phyloP scores from a whole-genome alignment of 192 early-diverging fungal genomes.

The Coemansia sp. region DNA sequence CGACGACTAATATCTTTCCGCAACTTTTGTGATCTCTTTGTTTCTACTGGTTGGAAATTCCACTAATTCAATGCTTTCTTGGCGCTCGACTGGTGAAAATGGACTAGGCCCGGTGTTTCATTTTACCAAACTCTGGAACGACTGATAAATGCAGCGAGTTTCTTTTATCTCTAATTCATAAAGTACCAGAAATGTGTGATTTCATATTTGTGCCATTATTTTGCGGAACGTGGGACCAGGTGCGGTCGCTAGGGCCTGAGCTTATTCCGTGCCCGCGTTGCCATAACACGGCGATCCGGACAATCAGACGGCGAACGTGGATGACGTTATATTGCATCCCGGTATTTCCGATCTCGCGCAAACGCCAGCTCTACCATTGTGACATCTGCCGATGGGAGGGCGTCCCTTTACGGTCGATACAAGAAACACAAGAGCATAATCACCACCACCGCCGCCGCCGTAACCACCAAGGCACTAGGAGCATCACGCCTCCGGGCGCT shows the following conservation, averaged over 20 bases:
- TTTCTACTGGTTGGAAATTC: neutral
- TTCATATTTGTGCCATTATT: conserved; percentile 41
- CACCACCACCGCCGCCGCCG: conserved; percentile 1
- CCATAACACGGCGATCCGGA: conserved; percentile 43
- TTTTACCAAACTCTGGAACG: too few species aligned
- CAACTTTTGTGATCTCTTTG: neutral
- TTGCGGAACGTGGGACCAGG: conserved; percentile 40
- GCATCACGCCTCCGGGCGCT: too few species aligned
- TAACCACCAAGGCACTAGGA: too few species aligned
- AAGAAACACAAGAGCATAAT: neutral
- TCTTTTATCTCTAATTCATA: neutral
- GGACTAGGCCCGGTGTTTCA: too few species aligned
- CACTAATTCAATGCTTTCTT: too few species aligned
- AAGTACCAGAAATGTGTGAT: conserved; percentile 23
- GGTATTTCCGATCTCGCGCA: conserved; percentile 35
- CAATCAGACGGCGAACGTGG: conserved; percentile 48
- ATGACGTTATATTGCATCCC: conserved; percentile 46
- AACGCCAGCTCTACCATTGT: conserved; percentile 36
- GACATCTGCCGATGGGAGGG: conserved; percentile 51
- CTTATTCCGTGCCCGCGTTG: conserved; percentile 38
- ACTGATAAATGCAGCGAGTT: neutral
- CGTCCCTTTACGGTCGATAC: conserved; percentile 2
- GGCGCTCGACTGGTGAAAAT: too few species aligned
- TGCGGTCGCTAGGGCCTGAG: conserved; percentile 38
- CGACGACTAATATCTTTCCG: neutral